Evolutionary conservation across 306 rosid genomes (phyloP), one percentile per base, ranked within the genome.

Genomic region (Canavalia gladiata): DNA sequence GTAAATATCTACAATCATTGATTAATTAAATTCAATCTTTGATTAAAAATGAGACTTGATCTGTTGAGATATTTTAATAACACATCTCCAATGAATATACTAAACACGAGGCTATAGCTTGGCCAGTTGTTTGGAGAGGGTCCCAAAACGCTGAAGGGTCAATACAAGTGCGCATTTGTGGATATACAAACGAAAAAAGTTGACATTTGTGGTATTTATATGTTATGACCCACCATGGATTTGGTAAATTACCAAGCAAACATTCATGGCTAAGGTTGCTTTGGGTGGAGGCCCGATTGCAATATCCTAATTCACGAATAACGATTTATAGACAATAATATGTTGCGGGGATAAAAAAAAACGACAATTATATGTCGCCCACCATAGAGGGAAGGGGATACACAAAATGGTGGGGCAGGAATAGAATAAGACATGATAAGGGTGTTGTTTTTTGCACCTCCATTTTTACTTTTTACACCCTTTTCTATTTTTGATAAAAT

Each of bases 81-180:
- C 5, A 47, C 55, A 74, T 34, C 18, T n/a, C 18, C 30, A 64
- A 25, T 13, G 33, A 73, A 7, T 68, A 7, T 59, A 81, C 73
- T 64, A 76, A 86, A 86, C 33, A 66, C 72, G 41, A 81, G 84
- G 81, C 85, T 69, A 37, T 7, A 34, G 28, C 6, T 76, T 52
- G 72, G 76, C 85, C 90, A 82, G 55, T 69, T 85, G 87, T 74
- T 75, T 10, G 2, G 30, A 67, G 37, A 58, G 37, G 13, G 39
- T 7, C 47, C 81, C 88, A 13, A 1, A 3, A 77, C 59, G 74
- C 43, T 58, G 25, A 58, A 66, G 39, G 71, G 70, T 88, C 87
- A 84, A 79, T 4, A 76, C 56, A 83, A 80, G 11, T 28, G 72
- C 7, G 18, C 37, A 25, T 25, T 67, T 67, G 58, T 2, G 74